Conservation (phyloP, 139 green algal species). For the Axilococcus clingmanii region DNA sequence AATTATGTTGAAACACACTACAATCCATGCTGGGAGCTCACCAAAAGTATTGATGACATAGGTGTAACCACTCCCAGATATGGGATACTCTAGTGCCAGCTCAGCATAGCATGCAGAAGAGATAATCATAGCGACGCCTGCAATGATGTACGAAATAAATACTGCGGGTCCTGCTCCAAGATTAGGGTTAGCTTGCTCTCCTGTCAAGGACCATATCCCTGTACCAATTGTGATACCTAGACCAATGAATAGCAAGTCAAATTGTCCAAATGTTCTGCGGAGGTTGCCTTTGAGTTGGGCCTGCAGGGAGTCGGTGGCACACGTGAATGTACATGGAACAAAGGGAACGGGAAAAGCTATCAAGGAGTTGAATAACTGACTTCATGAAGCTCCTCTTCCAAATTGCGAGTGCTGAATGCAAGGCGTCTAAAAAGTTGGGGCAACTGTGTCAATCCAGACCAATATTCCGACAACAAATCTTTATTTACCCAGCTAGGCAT, state of each 20-base stretch:
- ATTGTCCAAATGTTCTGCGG: constrained; percentile 6
- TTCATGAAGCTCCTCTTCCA: constrained; percentile 29
- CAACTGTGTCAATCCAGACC: not conserved
- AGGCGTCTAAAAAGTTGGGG: constrained; percentile 13
- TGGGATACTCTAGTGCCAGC: constrained; percentile 17
- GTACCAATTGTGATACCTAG: constrained; percentile 19
- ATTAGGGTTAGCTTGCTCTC: not conserved
- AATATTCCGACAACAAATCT: constrained; percentile 6
- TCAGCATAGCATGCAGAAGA: constrained; percentile 24
- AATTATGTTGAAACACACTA: constrained; percentile 14
- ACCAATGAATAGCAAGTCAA: constrained; percentile 23
- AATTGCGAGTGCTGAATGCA: constrained; percentile 17
- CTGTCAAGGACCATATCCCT: constrained; percentile 17
- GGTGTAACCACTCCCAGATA: constrained; percentile 22
- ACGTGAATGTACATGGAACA: too few relatives aligned
- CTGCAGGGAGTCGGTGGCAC: constrained; percentile 7
- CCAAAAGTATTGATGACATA: constrained; percentile 28
- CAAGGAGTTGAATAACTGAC: constrained; percentile 1
- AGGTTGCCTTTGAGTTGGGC: constrained; percentile 20
- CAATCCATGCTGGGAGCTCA: constrained; percentile 18
- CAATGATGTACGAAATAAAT: constrained; percentile 13
- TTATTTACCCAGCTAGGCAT: too few relatives aligned
- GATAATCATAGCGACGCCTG: constrained; percentile 4
- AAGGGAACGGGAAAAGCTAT: not conserved
- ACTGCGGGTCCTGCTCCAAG: constrained; percentile 11